phyloP scores from a whole-genome alignment of 2,329 filamentous ascomycete genomes.

The Sporothrix phasma region DNA sequence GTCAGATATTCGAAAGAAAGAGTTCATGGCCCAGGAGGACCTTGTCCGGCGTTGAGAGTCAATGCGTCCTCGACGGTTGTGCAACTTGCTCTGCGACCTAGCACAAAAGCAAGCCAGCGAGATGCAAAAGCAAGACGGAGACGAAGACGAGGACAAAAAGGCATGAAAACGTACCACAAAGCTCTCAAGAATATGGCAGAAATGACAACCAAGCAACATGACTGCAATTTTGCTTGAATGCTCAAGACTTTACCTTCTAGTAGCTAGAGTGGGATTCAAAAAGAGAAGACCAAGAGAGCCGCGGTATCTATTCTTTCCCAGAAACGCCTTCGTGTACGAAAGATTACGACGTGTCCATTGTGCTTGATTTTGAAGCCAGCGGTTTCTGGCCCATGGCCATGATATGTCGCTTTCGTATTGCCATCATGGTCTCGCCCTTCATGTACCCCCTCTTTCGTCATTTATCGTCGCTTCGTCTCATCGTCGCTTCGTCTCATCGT shows the following conservation, averaged over 20 bases:
- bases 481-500: not conserved
- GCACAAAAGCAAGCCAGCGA: not conserved
- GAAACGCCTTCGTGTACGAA: not conserved
- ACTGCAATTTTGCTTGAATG: no score
- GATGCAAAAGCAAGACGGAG: no score
- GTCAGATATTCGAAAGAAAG: not conserved
- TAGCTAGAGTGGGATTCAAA: not conserved
- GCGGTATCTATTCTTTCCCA: not conserved
- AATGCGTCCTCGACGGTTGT: not conserved
- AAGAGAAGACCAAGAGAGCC: not conserved
- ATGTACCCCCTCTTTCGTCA: no score
- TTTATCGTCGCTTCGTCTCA: no score
- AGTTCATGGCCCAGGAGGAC: not conserved
- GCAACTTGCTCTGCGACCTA: not conserved
- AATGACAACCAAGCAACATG: not conserved
- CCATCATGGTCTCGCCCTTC: no score
- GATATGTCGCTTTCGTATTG: no score
- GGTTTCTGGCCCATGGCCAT: not conserved
- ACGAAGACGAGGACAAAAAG: not conserved
- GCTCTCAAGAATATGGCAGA: not conserved
- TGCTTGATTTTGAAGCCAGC: not conserved
- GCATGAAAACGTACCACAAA: not conserved
- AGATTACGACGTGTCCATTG: not conserved
- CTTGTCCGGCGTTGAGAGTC: not conserved
- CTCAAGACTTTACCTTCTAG: no score